Conservation (phyloP, 352 stramenopile genomes). For the Aphanomyces euteiches region DNA sequence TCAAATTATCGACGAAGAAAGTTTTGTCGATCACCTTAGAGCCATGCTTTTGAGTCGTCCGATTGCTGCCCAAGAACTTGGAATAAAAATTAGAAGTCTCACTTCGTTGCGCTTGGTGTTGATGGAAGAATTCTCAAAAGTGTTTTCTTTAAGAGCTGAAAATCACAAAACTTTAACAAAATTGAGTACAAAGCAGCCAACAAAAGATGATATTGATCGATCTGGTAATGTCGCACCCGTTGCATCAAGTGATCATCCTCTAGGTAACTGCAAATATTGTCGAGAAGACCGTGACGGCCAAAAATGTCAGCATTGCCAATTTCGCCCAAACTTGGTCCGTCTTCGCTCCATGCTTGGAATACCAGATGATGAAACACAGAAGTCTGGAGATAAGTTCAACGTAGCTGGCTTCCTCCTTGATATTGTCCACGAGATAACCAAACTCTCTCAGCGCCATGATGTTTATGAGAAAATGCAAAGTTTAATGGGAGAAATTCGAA, state of each 20-base stretch:
- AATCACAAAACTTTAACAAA: constrained; percentile 42
- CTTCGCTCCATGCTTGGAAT: constrained; percentile 13
- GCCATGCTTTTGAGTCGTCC: constrained; percentile 38
- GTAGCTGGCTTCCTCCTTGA: constrained; percentile 49
- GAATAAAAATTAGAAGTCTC: constrained; percentile 43
- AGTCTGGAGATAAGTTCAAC: background rate
- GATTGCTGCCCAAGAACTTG: constrained; percentile 46
- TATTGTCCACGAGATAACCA: constrained; percentile 53
- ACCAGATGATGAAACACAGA: background rate
- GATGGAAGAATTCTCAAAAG: constrained; percentile 45
- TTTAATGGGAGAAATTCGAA: constrained; percentile 40
- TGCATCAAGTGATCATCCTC: too few species aligned
- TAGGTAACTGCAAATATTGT: constrained; percentile 61
- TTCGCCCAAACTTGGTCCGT: constrained; percentile 32
- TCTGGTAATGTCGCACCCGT: constrained; percentile 33
- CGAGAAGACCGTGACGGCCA: constrained; percentile 56
- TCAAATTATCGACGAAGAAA: constrained; percentile 27
- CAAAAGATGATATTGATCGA: constrained; percentile 46
- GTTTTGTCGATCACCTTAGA: constrained; percentile 46
- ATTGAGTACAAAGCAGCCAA: constrained; percentile 42
- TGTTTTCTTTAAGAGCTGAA: constrained; percentile 38
- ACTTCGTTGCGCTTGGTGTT: constrained; percentile 51
- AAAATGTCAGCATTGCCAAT: constrained; percentile 57
- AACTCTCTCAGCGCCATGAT: constrained; percentile 32
- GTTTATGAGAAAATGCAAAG: constrained; percentile 32